phyloP scores from a whole-genome alignment of 345 rosid species.

The Brassica carinata region DNA sequence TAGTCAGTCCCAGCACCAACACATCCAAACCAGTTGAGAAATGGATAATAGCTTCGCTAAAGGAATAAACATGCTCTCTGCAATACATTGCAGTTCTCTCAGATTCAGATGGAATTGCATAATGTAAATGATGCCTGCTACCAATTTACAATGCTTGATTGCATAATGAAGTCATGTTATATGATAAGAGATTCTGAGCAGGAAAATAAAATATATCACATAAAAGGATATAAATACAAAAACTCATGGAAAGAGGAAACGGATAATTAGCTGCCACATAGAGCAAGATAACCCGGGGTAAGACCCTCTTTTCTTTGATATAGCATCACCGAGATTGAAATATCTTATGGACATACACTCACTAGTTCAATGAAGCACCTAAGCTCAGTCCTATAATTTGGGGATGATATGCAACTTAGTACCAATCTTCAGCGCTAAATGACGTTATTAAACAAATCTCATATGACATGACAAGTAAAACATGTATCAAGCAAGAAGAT shows the following conservation, averaged over 20 bases:
- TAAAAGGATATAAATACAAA: not conserved
- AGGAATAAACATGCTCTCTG: constrained; percentile 74
- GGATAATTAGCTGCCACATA: not conserved
- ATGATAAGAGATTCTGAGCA: not conserved
- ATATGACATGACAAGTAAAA: constrained; percentile 18
- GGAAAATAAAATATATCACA: not conserved
- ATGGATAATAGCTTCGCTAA: constrained; percentile 49
- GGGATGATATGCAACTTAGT: constrained; percentile 22
- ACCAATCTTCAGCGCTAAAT: constrained; percentile 19
- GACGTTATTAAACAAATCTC: constrained; percentile 8
- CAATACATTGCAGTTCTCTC: constrained; percentile 38
- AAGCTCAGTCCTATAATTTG: constrained; percentile 20
- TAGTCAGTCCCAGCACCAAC: constrained; percentile 55
- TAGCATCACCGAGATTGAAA: not conserved
- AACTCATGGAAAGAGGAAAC: not conserved
- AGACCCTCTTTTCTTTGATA: constrained; percentile 3
- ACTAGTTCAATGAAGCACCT: constrained; percentile 22
- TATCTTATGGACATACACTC: constrained; percentile 18
- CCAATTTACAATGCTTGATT: constrained; percentile 9
- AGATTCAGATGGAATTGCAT: constrained; percentile 24
- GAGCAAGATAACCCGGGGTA: constrained; percentile 2
- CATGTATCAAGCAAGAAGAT: constrained; percentile 27
- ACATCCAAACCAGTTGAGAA: constrained; percentile 59
- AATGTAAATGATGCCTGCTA: constrained; percentile 25
- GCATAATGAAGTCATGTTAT: constrained; percentile 17